phyloP scores from a whole-genome alignment of 2,329 filamentous ascomycete species.

The Lasiodiplodia theobromae region DNA sequence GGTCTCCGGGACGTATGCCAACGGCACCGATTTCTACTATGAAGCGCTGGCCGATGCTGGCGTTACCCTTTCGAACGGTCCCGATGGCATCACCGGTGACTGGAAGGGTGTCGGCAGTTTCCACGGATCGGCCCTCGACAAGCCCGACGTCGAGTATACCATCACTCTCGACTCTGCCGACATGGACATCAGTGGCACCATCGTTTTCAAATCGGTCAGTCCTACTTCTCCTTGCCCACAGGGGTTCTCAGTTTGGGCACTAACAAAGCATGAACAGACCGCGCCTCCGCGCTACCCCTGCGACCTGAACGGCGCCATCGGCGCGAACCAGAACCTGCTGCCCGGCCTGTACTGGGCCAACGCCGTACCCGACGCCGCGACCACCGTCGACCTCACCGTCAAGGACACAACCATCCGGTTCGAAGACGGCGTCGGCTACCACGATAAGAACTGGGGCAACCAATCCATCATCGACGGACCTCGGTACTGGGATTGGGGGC shows the following conservation, averaged over 20 bases:
- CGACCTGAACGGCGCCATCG: background rate
- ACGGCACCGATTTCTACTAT: no score
- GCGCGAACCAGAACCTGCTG: background rate
- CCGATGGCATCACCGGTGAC: no score
- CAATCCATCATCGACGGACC: conserved; percentile 2
- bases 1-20: no score
- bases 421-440: conserved; percentile 23
- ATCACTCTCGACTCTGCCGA: background rate
- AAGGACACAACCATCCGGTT: background rate
- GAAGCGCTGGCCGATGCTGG: no score
- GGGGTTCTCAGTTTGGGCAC: no score
- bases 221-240: accelerated
- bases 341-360: conserved; percentile 24
- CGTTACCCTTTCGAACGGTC: no score
- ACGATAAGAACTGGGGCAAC: conserved; percentile 28
- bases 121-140: no score
- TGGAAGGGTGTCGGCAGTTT: no score
- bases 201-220: background rate
- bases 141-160: no score
- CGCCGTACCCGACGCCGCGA: conserved; percentile 18
- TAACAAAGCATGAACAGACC: background rate
- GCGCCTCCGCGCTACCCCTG: background rate
- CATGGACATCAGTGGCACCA: background rate
- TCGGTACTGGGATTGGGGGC: conserved; percentile 27
- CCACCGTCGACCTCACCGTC: conserved; percentile 16